phyloP scores from a whole-genome alignment of 179 eudicot genomes.

The Sideroxylon spinosum region DNA sequence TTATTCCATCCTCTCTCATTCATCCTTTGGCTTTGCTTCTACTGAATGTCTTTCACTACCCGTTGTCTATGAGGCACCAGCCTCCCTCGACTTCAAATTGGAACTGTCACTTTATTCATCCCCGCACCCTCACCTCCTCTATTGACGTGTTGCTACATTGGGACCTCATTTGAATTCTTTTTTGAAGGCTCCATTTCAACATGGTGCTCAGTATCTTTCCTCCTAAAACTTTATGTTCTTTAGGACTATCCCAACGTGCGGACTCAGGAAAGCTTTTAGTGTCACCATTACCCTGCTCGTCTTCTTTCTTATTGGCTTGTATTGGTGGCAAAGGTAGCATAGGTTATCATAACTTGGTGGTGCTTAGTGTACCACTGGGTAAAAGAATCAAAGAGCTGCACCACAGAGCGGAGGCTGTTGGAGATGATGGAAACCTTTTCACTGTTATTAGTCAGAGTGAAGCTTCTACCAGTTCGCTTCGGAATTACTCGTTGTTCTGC shows the following conservation, averaged over 20 bases:
- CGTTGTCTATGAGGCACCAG: conserved; percentile 49
- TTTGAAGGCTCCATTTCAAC: conserved; percentile 65
- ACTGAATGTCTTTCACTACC: conserved; percentile 30
- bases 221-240: conserved; percentile 34
- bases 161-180: conserved; percentile 50
- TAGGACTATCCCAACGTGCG: conserved; percentile 44
- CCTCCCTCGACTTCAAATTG: conserved; percentile 69
- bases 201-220: conserved; percentile 47
- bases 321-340: conserved; percentile 43
- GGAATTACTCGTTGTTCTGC: conserved; percentile 34
- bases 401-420: conserved; percentile 39
- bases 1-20: conserved; percentile 93
- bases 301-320: conserved; percentile 33
- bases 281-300: conserved; percentile 29
- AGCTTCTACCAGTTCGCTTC: conserved; percentile 55
- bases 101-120: conserved; percentile 70
- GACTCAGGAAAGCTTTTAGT: conserved; percentile 31
- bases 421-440: conserved; percentile 25
- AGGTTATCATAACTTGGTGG: conserved; percentile 30
- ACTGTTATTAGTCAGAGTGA: conserved; percentile 55
- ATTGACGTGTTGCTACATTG: conserved; percentile 47
- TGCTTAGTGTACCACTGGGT: conserved; percentile 37
- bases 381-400: conserved; percentile 72
- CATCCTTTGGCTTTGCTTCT: conserved; percentile 53
- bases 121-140: conserved; percentile 69